Percentiles rank a stretch among this genome's conserved stretches.
Conservation (phyloP, 257 asterid genomes). For the Solanum pimpinellifolium region DNA sequence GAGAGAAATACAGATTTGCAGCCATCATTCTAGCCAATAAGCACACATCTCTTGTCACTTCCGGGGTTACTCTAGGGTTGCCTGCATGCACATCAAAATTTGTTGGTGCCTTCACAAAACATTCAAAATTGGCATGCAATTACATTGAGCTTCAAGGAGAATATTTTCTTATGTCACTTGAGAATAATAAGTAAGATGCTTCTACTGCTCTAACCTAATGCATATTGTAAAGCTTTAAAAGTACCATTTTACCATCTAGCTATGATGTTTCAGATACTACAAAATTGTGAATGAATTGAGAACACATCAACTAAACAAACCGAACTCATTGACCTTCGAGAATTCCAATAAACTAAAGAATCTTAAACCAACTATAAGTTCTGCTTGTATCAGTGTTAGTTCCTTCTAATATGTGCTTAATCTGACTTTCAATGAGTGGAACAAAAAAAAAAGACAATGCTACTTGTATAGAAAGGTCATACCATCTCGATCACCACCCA, state of each 20-base stretch:
- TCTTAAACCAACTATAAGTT: background rate
- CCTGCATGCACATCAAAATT: slow-evolving; percentile 28
- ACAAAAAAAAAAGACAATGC: background rate
- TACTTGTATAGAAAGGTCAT: background rate
- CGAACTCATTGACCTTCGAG: background rate
- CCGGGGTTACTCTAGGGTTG: slow-evolving; percentile 94
- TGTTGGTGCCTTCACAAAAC: background rate
- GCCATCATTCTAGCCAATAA: slow-evolving; percentile 95
- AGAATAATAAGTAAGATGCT: background rate
- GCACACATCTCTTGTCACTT: slow-evolving; percentile 94
- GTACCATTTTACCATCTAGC: background rate
- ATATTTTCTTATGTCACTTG: background rate
- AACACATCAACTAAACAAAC: background rate
- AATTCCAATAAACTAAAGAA: background rate
- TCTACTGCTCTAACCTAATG: background rate
- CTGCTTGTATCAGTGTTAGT: background rate
- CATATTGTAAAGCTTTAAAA: background rate
- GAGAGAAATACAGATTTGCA: slow-evolving; percentile 81
- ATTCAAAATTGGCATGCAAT: background rate
- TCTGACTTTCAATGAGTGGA: background rate
- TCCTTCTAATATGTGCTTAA: background rate
- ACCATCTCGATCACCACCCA: slow-evolving; percentile 99
- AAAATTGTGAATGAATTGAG: background rate
- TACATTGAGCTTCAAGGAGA: background rate
- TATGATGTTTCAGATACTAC: background rate